Evolutionary conservation across 2,329 filamentous ascomycete species (phyloP).

Genomic region (Trichoderma koningii): DNA sequence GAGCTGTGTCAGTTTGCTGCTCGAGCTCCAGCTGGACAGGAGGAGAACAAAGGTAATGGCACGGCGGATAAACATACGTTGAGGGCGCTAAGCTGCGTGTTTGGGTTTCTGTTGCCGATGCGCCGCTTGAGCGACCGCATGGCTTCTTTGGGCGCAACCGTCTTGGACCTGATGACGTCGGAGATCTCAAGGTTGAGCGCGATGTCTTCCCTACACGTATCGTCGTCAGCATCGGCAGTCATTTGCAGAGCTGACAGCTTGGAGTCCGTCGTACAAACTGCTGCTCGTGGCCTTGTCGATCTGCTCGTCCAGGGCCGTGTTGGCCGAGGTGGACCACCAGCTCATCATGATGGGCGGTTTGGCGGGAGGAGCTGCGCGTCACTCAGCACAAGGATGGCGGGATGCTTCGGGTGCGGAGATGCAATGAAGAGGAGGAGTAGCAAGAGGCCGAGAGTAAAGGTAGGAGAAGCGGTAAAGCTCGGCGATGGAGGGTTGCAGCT

Average conservation of each 20-base stretch:
- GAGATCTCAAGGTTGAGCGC: conserved; percentile 97
- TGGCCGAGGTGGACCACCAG: conserved; percentile 92
- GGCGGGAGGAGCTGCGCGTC: conserved; percentile 9
- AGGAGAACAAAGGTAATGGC: background rate
- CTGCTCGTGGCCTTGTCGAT: conserved; percentile 93
- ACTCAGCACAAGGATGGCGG: conserved; percentile 2
- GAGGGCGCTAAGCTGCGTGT: conserved; percentile 91
- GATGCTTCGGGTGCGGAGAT: background rate
- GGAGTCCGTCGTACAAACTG: conserved; percentile 68
- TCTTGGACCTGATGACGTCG: conserved; percentile 95
- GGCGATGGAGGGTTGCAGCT: conserved; percentile 21
- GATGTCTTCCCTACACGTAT: conserved; percentile 76
- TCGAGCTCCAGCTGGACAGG: background rate
- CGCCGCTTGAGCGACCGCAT: conserved; percentile 95
- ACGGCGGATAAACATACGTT: conserved; percentile 60
- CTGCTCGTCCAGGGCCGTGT: conserved; percentile 93
- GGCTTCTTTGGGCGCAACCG: conserved; percentile 93
- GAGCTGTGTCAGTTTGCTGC: background rate
- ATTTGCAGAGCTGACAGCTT: conserved; percentile 3
- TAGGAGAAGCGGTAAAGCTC: background rate
- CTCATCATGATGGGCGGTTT: conserved; percentile 66
- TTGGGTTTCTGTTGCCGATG: conserved; percentile 97
- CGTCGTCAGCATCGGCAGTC: background rate
- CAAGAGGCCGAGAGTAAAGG: no score
- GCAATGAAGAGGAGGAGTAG: background rate